These are phyloP conservation scores for Climacium dendroides DNA, from an alignment of 225 moss, liverwort and hornwort species.

Conservation along the genomic window DNA sequence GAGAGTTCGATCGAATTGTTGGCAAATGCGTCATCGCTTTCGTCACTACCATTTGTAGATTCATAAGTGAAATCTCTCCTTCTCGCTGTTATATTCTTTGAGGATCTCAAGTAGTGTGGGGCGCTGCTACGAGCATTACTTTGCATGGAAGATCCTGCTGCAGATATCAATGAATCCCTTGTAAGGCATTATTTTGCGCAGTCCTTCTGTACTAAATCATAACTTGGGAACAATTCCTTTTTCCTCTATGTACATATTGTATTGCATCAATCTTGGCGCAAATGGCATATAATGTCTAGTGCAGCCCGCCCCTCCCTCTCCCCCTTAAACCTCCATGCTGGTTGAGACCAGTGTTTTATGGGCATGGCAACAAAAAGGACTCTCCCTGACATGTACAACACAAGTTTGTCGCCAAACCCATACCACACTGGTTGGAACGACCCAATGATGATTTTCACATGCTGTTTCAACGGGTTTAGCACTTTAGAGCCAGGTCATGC, in stretches of 20 bases:
- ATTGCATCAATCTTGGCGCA: neutral
- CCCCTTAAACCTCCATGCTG: neutral
- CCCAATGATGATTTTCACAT: neutral
- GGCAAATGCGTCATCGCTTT: neutral
- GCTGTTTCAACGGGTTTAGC: neutral
- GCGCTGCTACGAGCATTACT: neutral
- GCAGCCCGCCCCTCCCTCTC: too few relatives aligned
- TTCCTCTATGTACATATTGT: neutral
- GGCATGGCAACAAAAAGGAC: neutral
- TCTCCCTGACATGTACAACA: neutral
- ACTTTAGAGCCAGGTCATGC: neutral
- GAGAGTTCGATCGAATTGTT: neutral
- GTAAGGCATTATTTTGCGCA: neutral
- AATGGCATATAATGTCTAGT: neutral
- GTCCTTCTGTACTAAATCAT: neutral
- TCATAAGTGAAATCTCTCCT: neutral
- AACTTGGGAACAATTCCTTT: neutral
- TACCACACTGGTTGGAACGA: neutral
- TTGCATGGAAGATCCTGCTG: conserved; percentile 4
- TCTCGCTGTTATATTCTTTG: conserved; percentile 3
- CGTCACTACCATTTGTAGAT: neutral
- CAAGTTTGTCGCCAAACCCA: neutral
- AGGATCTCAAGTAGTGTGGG: conserved; percentile 29
- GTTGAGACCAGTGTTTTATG: neutral
- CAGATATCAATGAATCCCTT: neutral